Conservation (phyloP, 163 green algal genomes). For the Chlamydomonas reinhardtii region DNA sequence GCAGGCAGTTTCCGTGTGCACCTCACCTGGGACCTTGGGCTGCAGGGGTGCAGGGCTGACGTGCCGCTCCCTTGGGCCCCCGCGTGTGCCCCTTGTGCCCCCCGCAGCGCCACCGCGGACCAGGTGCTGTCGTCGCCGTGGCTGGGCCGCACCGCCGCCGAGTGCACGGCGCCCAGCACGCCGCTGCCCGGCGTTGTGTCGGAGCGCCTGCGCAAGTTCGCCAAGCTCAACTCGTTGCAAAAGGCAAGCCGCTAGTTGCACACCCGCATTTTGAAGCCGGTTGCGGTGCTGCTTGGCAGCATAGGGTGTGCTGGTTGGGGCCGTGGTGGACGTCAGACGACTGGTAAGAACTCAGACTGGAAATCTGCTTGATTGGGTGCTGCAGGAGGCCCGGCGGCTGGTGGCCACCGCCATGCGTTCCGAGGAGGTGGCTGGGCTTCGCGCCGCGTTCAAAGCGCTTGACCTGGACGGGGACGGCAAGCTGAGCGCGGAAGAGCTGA, state of each 20-base stretch:
- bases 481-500: conserved; percentile 31
- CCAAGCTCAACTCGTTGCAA: conserved; percentile 61
- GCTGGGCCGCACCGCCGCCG: conserved; percentile 8
- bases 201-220: conserved; percentile 88
- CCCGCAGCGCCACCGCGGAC: conserved; percentile 34
- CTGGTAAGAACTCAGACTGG: too few relatives aligned
- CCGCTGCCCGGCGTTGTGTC: conserved; percentile 90
- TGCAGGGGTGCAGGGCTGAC: too few relatives aligned
- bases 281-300: too few relatives aligned
- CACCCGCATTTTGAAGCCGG: too few relatives aligned
- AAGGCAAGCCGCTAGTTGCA: conserved; percentile 28
- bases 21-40: too few relatives aligned
- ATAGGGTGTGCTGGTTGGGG: too few relatives aligned
- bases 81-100: too few relatives aligned
- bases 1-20: too few relatives aligned
- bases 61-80: background rate
- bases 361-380: too few relatives aligned
- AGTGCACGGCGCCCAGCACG: conserved; percentile 13
- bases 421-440: conserved; percentile 94
- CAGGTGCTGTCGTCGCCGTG: conserved; percentile 33
- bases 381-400: conserved; percentile 1
- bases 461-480: conserved; percentile 80
- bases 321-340: too few relatives aligned
- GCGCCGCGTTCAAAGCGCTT: conserved; percentile 92
- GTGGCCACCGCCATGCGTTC: conserved; percentile 87